Percentiles rank a stretch among this genome's conserved stretches.
phyloP scores from a whole-genome alignment of 129 eudicot genomes.

The Chrysanthemum seticuspe region DNA sequence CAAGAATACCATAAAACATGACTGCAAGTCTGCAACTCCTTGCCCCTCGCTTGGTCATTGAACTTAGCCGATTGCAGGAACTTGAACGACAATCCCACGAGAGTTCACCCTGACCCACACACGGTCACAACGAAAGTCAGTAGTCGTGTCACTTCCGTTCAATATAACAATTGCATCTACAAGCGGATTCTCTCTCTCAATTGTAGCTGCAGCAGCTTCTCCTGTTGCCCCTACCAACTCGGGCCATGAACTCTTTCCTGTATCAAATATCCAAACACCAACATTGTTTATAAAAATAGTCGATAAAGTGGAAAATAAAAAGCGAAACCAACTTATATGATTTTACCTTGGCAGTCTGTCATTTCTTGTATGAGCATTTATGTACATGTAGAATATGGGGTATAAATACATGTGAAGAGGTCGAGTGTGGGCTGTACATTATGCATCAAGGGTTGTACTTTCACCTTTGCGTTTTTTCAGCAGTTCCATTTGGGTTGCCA shows the following conservation, averaged over 20 bases:
- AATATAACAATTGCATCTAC: slow-evolving; percentile 44
- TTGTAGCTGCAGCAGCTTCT: slow-evolving; percentile 28
- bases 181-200: slow-evolving; percentile 46
- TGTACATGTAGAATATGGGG: neutral
- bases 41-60: no score
- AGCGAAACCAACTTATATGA: no score
- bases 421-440: neutral
- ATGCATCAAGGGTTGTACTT: slow-evolving; percentile 1
- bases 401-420: slow-evolving; percentile 10
- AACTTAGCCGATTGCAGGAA: slow-evolving; percentile 35
- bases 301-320: no score
- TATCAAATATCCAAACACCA: neutral
- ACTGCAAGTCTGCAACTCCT: no score
- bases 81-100: slow-evolving; percentile 29
- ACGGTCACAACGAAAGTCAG: slow-evolving; percentile 43
- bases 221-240: slow-evolving; percentile 50
- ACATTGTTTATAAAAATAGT: no score
- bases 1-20: no score
- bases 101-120: slow-evolving; percentile 55
- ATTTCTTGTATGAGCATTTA: slow-evolving; percentile 15
- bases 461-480: slow-evolving; percentile 2
- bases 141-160: slow-evolving; percentile 26
- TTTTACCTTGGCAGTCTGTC: slow-evolving; percentile 18
- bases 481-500: slow-evolving; percentile 3
- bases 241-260: slow-evolving; percentile 56